Evolutionary conservation across 2,329 filamentous ascomycete species (phyloP).

Genomic region (Talaromyces atroroseus): DNA sequence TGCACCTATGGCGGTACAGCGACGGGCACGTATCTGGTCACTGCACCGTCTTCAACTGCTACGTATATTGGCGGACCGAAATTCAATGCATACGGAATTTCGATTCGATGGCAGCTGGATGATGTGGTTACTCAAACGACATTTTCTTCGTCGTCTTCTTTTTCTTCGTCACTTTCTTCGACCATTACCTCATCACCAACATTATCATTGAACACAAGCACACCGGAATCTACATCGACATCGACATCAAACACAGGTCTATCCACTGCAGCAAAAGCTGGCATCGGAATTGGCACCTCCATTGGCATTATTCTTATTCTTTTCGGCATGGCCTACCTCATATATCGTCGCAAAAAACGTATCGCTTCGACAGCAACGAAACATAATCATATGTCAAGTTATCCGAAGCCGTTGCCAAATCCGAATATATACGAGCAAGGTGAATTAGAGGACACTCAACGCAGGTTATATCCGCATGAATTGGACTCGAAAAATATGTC

Average conservation of each 20-base stretch:
- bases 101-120: slow-evolving; percentile 3
- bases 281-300: not conserved
- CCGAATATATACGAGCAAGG: not conserved
- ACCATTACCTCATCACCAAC: not conserved
- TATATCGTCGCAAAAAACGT: not conserved
- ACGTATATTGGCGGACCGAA: slow-evolving; percentile 2
- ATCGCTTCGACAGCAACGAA: not conserved
- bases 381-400: too few relatives aligned
- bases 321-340: not conserved
- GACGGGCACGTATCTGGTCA: slow-evolving; percentile 5
- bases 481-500: not conserved
- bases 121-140: not conserved
- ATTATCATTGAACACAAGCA: not conserved
- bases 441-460: not conserved
- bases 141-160: not conserved
- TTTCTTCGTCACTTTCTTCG: not conserved
- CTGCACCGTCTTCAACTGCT: not conserved
- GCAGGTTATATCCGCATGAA: not conserved
- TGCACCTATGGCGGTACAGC: slow-evolving; percentile 3
- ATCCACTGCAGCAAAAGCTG: not conserved
- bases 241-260: not conserved
- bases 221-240: not conserved
- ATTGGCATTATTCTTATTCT: not conserved
- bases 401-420: not conserved
- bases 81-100: slow-evolving; percentile 10